Base-by-base conservation (phyloP, 257 asterid species). In the Nemophila menziesii region DNA sequence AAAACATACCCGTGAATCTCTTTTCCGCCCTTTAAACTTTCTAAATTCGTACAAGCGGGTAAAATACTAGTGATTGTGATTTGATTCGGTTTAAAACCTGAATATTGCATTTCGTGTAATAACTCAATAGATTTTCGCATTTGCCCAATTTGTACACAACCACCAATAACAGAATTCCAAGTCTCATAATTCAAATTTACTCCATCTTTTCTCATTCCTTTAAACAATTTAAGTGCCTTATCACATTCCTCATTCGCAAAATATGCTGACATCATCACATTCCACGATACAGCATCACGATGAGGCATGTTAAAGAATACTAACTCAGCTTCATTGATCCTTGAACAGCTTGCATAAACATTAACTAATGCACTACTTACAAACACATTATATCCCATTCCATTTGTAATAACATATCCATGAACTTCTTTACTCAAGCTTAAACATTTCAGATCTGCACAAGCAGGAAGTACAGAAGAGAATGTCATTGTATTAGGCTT, bases 381-480 rank as follows among this genome's bases (percentile, higher is more conserved):
- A 52, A 71, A 80, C 54, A 61, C 61, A 56, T 80, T 80, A 21
- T 51, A 75, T 17, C 36, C 60, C 68, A 77, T 71, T 22, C 79
- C 69, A 44, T 66, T 80, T 68, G 62, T 77, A 48, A 80, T 49
- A 57, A 60, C 67, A 41, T 60, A 67, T 18, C 82, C 84, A 17
- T 80, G 93, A 44, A 77, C 55, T 66, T 66, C 75, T 43, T 60
- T 72, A 21, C 93, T 87, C 33, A 37, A 49, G 48, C 39, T 43
- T 51, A 73, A 56, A 62, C 51, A 58, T 68, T 73, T 80, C 77
- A 77, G 66, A 48, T 34, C 57, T 37, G 93, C 69, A 66, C 89
- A 80, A 40, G 93, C 84, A 11, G 93, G 89, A 46, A 80, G 72
- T 29, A 80, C 55, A 7, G 89, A 49, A 14, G 93, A 77, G 56